Percentiles rank a stretch among this genome's conserved stretches.
These are phyloP conservation scores for Avena atlantica DNA, from an alignment of 176 grass and related monocot genomes.

Conservation along the genomic window DNA sequence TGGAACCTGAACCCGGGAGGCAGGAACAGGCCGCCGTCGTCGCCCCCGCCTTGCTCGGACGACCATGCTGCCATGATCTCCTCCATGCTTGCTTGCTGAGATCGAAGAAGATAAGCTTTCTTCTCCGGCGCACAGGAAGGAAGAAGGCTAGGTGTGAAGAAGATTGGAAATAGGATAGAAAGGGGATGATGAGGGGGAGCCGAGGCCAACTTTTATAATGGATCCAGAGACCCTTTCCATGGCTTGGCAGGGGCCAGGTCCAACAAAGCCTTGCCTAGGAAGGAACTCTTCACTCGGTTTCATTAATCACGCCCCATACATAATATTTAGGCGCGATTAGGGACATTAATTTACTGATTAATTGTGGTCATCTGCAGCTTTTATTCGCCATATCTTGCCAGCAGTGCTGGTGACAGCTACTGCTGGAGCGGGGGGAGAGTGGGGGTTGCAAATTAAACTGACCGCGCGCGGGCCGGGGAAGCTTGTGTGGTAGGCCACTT, in stretches of 20 bases:
- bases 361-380: neutral
- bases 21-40: conserved; percentile 33
- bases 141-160: neutral
- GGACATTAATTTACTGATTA: conserved; percentile 23
- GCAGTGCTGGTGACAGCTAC: conserved; percentile 28
- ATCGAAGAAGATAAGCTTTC: neutral
- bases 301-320: conserved; percentile 13
- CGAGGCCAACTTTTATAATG: conserved; percentile 49
- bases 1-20: conserved; percentile 73
- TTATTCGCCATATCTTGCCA: conserved; percentile 11
- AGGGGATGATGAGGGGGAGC: neutral
- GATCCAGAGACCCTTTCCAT: neutral
- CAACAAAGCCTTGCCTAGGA: conserved; percentile 42
- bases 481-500: conserved; percentile 31
- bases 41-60: conserved; percentile 14
- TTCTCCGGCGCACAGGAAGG: conserved; percentile 38
- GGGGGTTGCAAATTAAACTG: conserved; percentile 20
- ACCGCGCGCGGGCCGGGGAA: neutral
- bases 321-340: conserved; percentile 20
- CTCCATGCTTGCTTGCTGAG: conserved; percentile 21
- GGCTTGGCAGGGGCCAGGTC: neutral
- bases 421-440: neutral
- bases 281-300: conserved; percentile 55
- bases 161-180: conserved; percentile 28
- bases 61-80: conserved; percentile 1